Evolutionary conservation across 371 early-diverging fungal genomes (phyloP).

Genomic region (Mortierella sp.): DNA sequence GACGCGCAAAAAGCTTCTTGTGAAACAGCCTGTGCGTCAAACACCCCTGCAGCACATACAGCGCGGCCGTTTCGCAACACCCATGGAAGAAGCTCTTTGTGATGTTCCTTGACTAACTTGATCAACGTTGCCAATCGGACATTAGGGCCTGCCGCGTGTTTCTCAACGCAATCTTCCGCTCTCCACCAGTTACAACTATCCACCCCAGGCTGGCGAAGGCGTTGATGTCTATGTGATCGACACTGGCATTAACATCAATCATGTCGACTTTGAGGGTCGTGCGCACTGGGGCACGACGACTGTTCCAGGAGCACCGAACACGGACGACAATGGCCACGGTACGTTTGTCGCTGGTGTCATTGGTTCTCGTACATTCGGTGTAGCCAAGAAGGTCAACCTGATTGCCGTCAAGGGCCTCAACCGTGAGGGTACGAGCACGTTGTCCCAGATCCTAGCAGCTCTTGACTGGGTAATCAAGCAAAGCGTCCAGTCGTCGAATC

Average conservation of each 20-base stretch:
- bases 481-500: conserved; percentile 33
- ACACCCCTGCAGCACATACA: too few species aligned
- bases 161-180: conserved; percentile 56
- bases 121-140: too few species aligned
- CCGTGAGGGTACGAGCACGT: conserved; percentile 55
- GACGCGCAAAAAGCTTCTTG: too few species aligned
- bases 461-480: conserved; percentile 57
- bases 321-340: conserved; percentile 72
- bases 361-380: conserved; percentile 71
- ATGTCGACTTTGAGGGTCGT: conserved; percentile 81
- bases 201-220: conserved; percentile 60
- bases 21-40: too few species aligned
- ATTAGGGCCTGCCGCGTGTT: conserved; percentile 70
- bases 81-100: too few species aligned
- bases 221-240: conserved; percentile 87
- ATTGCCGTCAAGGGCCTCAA: conserved; percentile 70
- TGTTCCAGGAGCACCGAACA: conserved; percentile 59
- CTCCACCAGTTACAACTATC: conserved; percentile 49
- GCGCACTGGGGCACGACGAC: conserved; percentile 73
- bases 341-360: conserved; percentile 71
- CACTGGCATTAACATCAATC: conserved; percentile 78
- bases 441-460: conserved; percentile 52
- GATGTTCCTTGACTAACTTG: too few species aligned
- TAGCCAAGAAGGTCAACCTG: conserved; percentile 76
- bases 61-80: too few species aligned